Base-by-base conservation (phyloP, 2,329 filamentous ascomycete genomes). In the Cyclaneusma minus region DNA sequence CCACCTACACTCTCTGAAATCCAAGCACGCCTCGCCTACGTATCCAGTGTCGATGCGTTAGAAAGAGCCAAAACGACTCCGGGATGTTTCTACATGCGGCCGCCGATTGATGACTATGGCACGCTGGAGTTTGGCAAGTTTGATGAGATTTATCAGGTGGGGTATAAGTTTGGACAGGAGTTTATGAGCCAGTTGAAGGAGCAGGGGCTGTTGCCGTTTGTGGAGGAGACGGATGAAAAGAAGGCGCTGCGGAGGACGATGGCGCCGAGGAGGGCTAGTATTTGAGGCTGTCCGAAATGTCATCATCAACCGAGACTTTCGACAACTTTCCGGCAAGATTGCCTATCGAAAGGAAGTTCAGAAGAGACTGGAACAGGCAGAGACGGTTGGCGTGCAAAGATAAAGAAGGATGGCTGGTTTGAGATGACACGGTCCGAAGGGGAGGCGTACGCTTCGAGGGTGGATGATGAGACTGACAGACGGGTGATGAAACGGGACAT, bases 61-160 rank as follows among this genome's bases (percentile, higher is more conserved):
- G 89, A 98, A 51, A 68, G 85, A 19, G 89, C 89, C 13, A 98
- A 98, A 61, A 77, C 64, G 4, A 87, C 79, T 44, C 72, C 83
- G 1, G 89, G 89, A 0, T 95, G 87, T 50, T 63, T 92, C 27
- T 98, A 98, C 51, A 92, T 98, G 82, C 70, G 89, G 1, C 91
- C 91, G 4, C 89, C 89, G 0, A 79, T 98, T 35, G 89, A 95
- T 45, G 65, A 70, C 2, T 98, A 93, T 41, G 89, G 85, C 4
- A 98, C 89, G 2, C 58, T 98, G 16, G 89, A 98, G 31, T 98
- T 98, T 58, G 81, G 74, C 34, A 94, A 92, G 51, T 98, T 98
- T 50, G 87, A 95, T 43, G 91, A 98, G 60, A 87, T 98, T 28
- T 93, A 91, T 44, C 64, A 78, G 39, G 65, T 94, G 7, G 91